Percentiles rank a stretch among this genome's conserved stretches.
phyloP scores from a whole-genome alignment of 192 early-diverging fungal genomes.

The Umbelopsis sp. region DNA sequence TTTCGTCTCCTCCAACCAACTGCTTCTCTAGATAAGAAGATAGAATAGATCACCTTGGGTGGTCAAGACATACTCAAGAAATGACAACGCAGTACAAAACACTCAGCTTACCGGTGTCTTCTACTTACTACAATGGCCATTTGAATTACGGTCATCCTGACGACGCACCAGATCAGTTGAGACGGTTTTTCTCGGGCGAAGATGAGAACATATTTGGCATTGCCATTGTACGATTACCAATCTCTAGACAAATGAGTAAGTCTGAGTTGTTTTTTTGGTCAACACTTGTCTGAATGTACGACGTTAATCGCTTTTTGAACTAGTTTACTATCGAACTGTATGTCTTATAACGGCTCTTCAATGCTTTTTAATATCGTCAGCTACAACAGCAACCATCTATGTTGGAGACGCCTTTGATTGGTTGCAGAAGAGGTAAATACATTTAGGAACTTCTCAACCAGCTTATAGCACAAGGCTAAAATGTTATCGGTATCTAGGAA shows the following conservation, averaged over 20 bases:
- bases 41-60: conserved; percentile 15
- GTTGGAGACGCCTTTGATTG: conserved; percentile 24
- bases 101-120: conserved; percentile 17
- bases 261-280: not conserved
- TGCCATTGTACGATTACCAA: conserved; percentile 20
- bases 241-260: conserved; percentile 36
- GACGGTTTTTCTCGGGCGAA: conserved; percentile 31
- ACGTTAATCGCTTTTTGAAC: not conserved
- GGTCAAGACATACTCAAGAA: not conserved
- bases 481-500: not conserved
- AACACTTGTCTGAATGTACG: not conserved
- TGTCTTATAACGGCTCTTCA: conserved; percentile 19
- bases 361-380: conserved; percentile 18
- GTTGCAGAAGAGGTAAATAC: conserved; percentile 27
- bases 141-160: conserved; percentile 3
- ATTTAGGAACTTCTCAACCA: not conserved
- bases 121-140: conserved; percentile 17
- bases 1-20: not conserved
- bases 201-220: conserved; percentile 36
- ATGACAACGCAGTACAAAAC: conserved; percentile 21
- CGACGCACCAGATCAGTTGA: conserved; percentile 6
- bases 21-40: not conserved
- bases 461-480: not conserved
- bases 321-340: conserved; percentile 22
- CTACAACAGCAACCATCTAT: not conserved